Evolutionary conservation across 192 early-diverging fungal genomes (phyloP), one percentile per base, ranked within the genome.

Genomic region (Haplosporangium gracile): DNA sequence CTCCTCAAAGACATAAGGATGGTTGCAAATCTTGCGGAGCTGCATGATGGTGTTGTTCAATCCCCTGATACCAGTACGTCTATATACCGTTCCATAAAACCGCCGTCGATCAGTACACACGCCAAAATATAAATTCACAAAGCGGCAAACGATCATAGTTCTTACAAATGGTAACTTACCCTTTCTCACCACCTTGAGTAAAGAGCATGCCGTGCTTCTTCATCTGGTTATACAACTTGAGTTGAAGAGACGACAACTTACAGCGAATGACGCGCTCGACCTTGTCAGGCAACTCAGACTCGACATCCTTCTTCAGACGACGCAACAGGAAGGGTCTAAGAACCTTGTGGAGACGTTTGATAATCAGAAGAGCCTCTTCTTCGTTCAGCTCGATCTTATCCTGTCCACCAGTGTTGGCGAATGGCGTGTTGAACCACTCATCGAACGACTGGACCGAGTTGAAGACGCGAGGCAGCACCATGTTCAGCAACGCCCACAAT

Each of bases 391-490:
- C 97, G 68, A 98, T 95, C 69, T 94, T 95, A 75, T 97, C 97
- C 77, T 98, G 95, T 39, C 95, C 95, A 75, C 92, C 94, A 42
- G 93, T 88, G 57, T 90, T 93, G 24, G 94, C 90, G 81, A 99
- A 99, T 13, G 98, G 98, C 16, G 97, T 96, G 83, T 97, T 98
- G 93, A 99, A 99, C 98, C 98, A 99, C 82, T 99, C 98, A 85
- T 99, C 99, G 90, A 99, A 99, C 53, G 94, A 96, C 86, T 99
- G 96, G 1, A 97, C 96, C 80, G 96, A 97, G 82, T 98, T 97
- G 90, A 99, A 99, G 57, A 99, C 97, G 70, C 94, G 96, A 20
- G 99, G 99, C 51, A 99, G 87, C 43, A 99, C 93, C 90, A 99
- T 99, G 83, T 99, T 99, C 29, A 99, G 90, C 71, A 99, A 80